phyloP scores from a whole-genome alignment of 257 asterid genomes.

The Avicennia marina region DNA sequence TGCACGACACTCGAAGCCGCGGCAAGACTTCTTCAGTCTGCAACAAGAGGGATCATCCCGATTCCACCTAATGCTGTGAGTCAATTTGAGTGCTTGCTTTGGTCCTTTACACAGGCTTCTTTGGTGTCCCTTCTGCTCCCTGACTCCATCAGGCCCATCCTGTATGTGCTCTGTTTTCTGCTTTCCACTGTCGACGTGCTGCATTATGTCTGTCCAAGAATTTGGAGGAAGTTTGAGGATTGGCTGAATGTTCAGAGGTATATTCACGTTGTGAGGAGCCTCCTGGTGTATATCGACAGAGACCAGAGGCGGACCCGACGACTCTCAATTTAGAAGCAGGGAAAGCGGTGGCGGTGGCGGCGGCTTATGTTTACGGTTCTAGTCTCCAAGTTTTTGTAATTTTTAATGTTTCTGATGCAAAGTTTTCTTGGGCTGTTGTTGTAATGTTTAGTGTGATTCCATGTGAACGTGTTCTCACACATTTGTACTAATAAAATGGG shows the following conservation, averaged over 20 bases:
- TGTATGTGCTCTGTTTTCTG: slow-evolving; percentile 9
- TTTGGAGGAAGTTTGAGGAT: background rate
- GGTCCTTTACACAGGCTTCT: background rate
- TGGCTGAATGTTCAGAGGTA: background rate
- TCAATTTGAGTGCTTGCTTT: background rate
- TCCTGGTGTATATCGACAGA: too few species aligned
- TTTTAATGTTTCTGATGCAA: too few species aligned
- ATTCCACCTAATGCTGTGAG: background rate
- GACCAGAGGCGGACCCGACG: background rate
- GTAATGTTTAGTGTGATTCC: too few species aligned
- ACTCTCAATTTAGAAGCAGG: background rate
- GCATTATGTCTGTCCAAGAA: background rate
- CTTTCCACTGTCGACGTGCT: background rate
- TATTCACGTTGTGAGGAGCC: background rate
- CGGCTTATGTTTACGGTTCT: background rate
- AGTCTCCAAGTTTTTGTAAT: too few species aligned
- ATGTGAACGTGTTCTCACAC: too few species aligned
- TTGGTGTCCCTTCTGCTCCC: slow-evolving; percentile 1
- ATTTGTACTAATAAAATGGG: too few species aligned
- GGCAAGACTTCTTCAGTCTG: too few species aligned
- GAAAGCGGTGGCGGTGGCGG: background rate
- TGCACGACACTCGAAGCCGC: background rate
- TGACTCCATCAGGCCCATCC: slow-evolving; percentile 3
- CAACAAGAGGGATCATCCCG: too few species aligned
- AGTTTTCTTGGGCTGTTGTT: too few species aligned